Conservation (phyloP, 2,329 filamentous ascomycete species). For the Aspergillus aculeatus region DNA sequence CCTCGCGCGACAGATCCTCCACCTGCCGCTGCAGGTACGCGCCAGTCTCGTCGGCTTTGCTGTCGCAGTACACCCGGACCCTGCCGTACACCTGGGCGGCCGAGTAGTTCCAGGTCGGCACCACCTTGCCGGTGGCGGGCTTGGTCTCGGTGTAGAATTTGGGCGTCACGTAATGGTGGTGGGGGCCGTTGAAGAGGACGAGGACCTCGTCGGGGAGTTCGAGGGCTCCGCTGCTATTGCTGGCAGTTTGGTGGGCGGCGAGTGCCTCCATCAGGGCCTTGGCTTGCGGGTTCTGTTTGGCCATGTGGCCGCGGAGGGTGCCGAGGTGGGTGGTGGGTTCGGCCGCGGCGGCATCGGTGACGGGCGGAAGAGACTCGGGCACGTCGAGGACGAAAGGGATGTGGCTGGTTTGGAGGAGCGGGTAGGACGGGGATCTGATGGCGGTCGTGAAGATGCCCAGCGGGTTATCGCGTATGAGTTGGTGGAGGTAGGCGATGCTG, state of each 20-base stretch:
- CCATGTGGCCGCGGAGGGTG: slow-evolving; percentile 60
- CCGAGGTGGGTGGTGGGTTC: slow-evolving; percentile 22
- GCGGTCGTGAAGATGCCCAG: slow-evolving; percentile 64
- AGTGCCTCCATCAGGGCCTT: slow-evolving; percentile 59
- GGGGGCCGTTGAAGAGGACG: slow-evolving; percentile 59
- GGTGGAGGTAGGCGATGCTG: slow-evolving; percentile 46
- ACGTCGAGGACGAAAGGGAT: slow-evolving; percentile 62
- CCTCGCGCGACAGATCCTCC: slow-evolving; percentile 37
- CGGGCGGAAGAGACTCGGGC: not conserved
- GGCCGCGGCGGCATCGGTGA: slow-evolving; percentile 20
- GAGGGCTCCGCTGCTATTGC: slow-evolving; percentile 25
- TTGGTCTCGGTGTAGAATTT: slow-evolving; percentile 69
- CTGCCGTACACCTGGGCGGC: slow-evolving; percentile 64
- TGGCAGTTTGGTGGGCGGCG: slow-evolving; percentile 13
- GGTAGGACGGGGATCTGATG: slow-evolving; percentile 51
- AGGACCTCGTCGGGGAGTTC: slow-evolving; percentile 55
- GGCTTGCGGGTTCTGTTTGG: slow-evolving; percentile 62
- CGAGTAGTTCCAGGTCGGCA: slow-evolving; percentile 70
- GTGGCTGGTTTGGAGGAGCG: slow-evolving; percentile 59
- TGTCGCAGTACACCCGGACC: slow-evolving; percentile 55
- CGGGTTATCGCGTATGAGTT: slow-evolving; percentile 60
- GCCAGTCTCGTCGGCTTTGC: slow-evolving; percentile 46
- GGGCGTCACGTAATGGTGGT: slow-evolving; percentile 66
- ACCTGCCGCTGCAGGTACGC: slow-evolving; percentile 43
- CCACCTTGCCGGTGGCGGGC: slow-evolving; percentile 63